Conservation (phyloP, 2,329 filamentous ascomycete genomes). For the Claviceps fusiformis region DNA sequence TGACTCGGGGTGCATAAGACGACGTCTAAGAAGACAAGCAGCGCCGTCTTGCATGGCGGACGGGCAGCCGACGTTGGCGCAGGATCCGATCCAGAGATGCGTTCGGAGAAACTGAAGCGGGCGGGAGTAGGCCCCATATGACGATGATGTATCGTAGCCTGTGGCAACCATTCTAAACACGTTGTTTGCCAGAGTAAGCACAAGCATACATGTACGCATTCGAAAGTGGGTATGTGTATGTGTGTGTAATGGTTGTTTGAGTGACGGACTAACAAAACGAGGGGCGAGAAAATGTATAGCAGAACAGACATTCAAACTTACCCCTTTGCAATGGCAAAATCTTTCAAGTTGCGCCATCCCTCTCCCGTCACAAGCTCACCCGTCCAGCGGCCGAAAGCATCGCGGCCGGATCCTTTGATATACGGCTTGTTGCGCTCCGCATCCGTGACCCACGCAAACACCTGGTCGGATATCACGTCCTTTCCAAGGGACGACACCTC, state of each 20-base stretch:
- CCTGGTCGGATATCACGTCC: constrained; percentile 36
- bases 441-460: constrained; percentile 47
- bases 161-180: constrained; percentile 38
- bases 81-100: constrained; percentile 47
- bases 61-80: constrained; percentile 49
- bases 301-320: constrained; percentile 6
- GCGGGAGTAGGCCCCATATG: constrained; percentile 36
- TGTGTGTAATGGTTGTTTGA: no score
- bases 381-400: constrained; percentile 47
- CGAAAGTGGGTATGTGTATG: no score
- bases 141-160: constrained; percentile 37
- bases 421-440: constrained; percentile 53
- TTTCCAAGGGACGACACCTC: constrained; percentile 35
- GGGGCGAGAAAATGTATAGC: background rate
- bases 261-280: background rate
- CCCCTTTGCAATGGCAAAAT: constrained; percentile 44
- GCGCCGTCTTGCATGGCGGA: constrained; percentile 55
- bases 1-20: constrained; percentile 22
- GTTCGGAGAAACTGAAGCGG: constrained; percentile 43
- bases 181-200: background rate
- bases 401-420: constrained; percentile 39
- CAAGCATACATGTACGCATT: no score
- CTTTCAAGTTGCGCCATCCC: constrained; percentile 51
- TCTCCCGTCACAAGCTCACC: constrained; percentile 49
- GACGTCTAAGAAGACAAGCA: constrained; percentile 32